Percentiles rank a stretch among this genome's conserved stretches.
phyloP scores from a whole-genome alignment of 805 yeast species.

The Yamadazyma scolyti region DNA sequence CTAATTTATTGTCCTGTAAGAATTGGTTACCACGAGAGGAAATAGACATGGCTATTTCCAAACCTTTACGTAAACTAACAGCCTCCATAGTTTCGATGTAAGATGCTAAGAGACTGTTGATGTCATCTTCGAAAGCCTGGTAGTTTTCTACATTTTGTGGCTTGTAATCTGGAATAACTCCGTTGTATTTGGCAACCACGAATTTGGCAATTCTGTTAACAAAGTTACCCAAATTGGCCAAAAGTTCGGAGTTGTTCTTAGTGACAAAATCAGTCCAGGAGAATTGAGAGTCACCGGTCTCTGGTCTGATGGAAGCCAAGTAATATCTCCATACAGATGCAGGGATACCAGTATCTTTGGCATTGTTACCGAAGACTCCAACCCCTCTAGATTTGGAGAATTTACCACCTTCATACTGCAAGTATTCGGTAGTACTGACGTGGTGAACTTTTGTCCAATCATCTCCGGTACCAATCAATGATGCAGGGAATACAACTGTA shows the following conservation, averaged over 20 bases:
- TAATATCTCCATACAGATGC: constrained; percentile 98
- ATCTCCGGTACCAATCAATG: constrained; percentile 84
- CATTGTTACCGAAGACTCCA: constrained; percentile 98
- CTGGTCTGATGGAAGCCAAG: constrained; percentile 89
- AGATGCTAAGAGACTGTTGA: constrained; percentile 54
- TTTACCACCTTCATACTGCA: constrained; percentile 97
- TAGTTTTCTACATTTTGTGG: constrained; percentile 45
- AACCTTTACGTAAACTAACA: constrained; percentile 80
- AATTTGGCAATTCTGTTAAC: constrained; percentile 92
- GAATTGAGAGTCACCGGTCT: constrained; percentile 91
- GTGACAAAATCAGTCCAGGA: constrained; percentile 96
- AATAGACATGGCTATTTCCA: constrained; percentile 86
- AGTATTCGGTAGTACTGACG: constrained; percentile 89
- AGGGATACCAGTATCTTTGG: constrained; percentile 85
- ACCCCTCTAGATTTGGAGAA: constrained; percentile 97
- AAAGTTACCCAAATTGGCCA: constrained; percentile 95
- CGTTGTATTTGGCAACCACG: constrained; percentile 84
- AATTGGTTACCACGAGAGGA: constrained; percentile 93
- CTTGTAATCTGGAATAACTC: constrained; percentile 74
- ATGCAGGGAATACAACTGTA: constrained; percentile 94
- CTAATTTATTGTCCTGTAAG: constrained; percentile 93
- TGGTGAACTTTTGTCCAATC: constrained; percentile 90
- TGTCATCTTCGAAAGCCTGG: constrained; percentile 46
- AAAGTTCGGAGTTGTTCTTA: constrained; percentile 86
- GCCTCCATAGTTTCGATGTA: constrained; percentile 75